Evolutionary conservation across 768 basidiomycete species (phyloP).

Genomic region (Phanerodontia chrysosporium): DNA sequence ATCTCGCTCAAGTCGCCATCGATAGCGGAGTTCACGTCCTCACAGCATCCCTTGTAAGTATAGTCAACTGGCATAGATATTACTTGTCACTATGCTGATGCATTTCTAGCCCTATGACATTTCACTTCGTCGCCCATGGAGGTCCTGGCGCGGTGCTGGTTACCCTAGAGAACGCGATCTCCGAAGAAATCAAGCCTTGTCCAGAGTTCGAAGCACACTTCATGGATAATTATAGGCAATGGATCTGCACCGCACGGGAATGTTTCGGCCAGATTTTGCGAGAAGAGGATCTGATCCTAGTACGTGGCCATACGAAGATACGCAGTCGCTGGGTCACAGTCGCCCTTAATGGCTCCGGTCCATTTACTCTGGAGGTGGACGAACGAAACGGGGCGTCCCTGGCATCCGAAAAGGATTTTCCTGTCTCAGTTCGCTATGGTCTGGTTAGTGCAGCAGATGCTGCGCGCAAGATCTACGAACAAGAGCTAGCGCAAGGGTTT

Average conservation of each 20-base stretch:
- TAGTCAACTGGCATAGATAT: too few relatives aligned
- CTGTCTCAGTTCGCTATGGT: background rate
- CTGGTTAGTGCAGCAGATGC: background rate
- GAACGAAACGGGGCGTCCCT: background rate
- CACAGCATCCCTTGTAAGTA: too few relatives aligned
- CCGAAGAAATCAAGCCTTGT: background rate
- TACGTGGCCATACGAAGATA: background rate
- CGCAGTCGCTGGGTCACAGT: background rate
- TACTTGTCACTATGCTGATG: too few relatives aligned
- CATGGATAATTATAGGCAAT: background rate
- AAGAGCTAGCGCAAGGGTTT: background rate
- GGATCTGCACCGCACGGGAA: background rate
- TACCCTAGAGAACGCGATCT: background rate
- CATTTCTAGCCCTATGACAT: background rate
- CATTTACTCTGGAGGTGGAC: background rate
- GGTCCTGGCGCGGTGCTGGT: background rate
- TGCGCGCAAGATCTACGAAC: background rate
- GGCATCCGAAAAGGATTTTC: background rate
- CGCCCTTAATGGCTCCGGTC: background rate
- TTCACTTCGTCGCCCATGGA: background rate
- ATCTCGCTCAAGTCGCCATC: background rate
- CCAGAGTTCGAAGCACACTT: background rate
- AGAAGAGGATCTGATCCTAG: background rate
- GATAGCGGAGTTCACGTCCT: too few relatives aligned
- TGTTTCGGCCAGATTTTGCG: background rate